These are phyloP conservation scores for Oryza meyeriana DNA, from an alignment of 176 grass and related monocot genomes.

Conservation along the genomic window DNA sequence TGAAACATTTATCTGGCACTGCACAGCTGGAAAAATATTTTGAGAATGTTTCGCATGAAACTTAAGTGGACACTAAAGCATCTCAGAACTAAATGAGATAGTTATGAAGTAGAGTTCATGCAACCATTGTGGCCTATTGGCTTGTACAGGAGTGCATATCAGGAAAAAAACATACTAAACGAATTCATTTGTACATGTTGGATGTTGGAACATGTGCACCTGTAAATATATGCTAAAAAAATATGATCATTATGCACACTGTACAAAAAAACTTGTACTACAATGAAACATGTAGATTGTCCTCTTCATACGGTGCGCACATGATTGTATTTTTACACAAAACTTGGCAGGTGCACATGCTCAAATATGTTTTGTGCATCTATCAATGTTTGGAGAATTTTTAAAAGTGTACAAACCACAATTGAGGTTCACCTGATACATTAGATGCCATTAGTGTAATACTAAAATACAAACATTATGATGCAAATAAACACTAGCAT, in stretches of 20 bases:
- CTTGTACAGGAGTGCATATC: neutral
- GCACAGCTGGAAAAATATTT: neutral
- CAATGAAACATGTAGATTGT: no score
- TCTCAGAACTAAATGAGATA: neutral
- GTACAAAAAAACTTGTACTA: no score
- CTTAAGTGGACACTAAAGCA: neutral
- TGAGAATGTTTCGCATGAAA: constrained; percentile 4
- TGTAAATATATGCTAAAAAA: no score
- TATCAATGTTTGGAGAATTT: neutral
- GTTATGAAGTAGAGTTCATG: neutral
- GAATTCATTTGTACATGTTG: neutral
- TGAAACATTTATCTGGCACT: neutral
- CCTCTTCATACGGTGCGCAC: no score
- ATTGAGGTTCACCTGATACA: neutral
- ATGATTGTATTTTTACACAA: neutral
- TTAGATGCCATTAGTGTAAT: neutral
- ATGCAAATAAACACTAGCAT: neutral
- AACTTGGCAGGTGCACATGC: neutral
- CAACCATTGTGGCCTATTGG: neutral
- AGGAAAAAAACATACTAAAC: neutral
- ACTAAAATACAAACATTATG: neutral
- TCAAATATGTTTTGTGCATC: neutral
- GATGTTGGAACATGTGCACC: neutral
- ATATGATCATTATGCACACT: no score
- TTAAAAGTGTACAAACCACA: neutral